Conservation (phyloP, 345 rosid species). For the Eucalyptus curtisii region DNA sequence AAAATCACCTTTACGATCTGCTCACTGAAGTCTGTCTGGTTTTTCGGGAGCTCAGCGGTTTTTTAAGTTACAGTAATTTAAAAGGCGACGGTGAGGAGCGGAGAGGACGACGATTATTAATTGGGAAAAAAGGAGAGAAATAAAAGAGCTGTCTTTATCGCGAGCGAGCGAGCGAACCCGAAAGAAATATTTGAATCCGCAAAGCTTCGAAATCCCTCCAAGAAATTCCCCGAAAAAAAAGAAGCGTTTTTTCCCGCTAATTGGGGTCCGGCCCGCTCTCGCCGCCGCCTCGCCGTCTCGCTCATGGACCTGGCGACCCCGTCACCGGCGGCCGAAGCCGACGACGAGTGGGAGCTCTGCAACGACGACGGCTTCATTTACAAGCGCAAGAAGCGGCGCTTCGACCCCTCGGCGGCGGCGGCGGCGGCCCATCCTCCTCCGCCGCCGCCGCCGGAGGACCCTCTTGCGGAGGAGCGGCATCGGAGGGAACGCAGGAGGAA, state of each 20-base stretch:
- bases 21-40: background rate
- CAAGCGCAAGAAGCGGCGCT: conserved; percentile 50
- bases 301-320: conserved; percentile 4
- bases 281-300: background rate
- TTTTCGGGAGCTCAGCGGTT: background rate
- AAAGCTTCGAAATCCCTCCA: background rate
- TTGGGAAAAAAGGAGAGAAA: background rate
- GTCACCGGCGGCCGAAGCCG: background rate
- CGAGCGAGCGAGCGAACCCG: background rate
- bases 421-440: background rate
- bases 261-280: background rate
- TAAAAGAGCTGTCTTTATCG: background rate
- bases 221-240: background rate
- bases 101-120: too few species aligned
- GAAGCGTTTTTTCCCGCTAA: background rate
- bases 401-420: conserved; percentile 1
- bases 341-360: conserved; percentile 58
- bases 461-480: conserved; percentile 17
- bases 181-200: background rate
- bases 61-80: background rate
- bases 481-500: conserved; percentile 30
- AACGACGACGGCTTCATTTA: conserved; percentile 73
- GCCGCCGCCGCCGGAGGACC: conserved; percentile 2
- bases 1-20: background rate
- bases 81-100: background rate